Conservation (phyloP, 2,329 filamentous ascomycete species). For the Teratosphaeria destructans region DNA sequence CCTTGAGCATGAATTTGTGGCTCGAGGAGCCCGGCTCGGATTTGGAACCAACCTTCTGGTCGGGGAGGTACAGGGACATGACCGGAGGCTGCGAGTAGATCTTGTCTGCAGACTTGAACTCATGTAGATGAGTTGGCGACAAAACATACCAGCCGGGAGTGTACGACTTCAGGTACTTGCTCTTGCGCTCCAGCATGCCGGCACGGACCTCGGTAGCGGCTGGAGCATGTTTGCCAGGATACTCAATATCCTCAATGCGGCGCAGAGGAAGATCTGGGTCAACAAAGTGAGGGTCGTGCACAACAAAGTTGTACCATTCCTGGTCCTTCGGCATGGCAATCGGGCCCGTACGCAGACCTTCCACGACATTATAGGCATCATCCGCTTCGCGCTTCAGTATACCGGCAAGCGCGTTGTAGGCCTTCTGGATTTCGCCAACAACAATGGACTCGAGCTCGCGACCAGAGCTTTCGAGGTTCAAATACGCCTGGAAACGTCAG, state of each 20-base stretch:
- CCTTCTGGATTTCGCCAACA: constrained; percentile 94
- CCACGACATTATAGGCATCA: constrained; percentile 63
- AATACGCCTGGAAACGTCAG: constrained; percentile 58
- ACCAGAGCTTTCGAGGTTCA: constrained; percentile 89
- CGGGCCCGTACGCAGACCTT: constrained; percentile 72
- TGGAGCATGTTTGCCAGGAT: constrained; percentile 80
- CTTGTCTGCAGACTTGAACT: constrained; percentile 97
- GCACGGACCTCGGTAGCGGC: constrained; percentile 76
- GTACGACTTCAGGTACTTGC: constrained; percentile 97
- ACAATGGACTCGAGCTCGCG: constrained; percentile 93
- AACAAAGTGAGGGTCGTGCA: constrained; percentile 73
- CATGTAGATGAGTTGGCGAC: constrained; percentile 91
- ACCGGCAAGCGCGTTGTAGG: constrained; percentile 85
- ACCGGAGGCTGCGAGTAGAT: constrained; percentile 70
- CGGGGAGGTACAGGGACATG: constrained; percentile 90
- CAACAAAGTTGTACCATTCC: constrained; percentile 80
- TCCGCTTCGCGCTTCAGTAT: constrained; percentile 89
- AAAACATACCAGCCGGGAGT: constrained; percentile 95
- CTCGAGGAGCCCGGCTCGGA: constrained; percentile 73
- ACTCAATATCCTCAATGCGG: constrained; percentile 71
- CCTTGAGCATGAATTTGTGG: constrained; percentile 97
- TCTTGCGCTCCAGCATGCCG: constrained; percentile 90
- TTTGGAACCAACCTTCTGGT: constrained; percentile 91
- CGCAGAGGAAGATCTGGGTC: constrained; percentile 73
- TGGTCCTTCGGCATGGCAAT: constrained; percentile 88